phyloP scores from a whole-genome alignment of 805 yeast species.

The Pichia ethanolica region DNA sequence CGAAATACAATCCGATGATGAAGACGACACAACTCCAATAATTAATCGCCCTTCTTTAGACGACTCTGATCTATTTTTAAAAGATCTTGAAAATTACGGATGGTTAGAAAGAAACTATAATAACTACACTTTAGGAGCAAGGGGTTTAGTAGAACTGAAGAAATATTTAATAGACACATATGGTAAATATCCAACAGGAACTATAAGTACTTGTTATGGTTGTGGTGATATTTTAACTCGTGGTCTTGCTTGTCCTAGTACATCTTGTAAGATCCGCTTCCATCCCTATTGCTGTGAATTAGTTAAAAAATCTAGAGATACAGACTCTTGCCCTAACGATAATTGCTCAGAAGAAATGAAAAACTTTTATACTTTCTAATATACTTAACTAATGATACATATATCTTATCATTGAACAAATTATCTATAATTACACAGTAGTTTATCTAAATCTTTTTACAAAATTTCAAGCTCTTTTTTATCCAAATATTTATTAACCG shows the following conservation, averaged over 20 bases:
- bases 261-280: conserved; percentile 33
- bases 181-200: conserved; percentile 31
- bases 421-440: too few relatives aligned
- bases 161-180: conserved; percentile 36
- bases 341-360: conserved; percentile 18
- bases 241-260: conserved; percentile 37
- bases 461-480: conserved; percentile 10
- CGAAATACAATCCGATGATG: not conserved
- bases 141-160: conserved; percentile 42
- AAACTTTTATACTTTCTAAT: conserved; percentile 12
- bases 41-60: conserved; percentile 18
- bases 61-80: conserved; percentile 34
- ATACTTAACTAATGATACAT: too few relatives aligned
- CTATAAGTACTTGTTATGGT: conserved; percentile 38
- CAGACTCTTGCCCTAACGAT: conserved; percentile 27
- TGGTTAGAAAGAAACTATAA: conserved; percentile 39
- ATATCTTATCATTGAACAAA: too few relatives aligned
- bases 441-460: too few relatives aligned
- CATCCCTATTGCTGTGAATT: conserved; percentile 42
- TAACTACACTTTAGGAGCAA: conserved; percentile 31
- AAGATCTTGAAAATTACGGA: conserved; percentile 39
- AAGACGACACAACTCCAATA: conserved; percentile 30
- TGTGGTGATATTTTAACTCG: conserved; percentile 48
- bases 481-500: conserved; percentile 55
- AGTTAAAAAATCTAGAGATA: conserved; percentile 29